A percentile compares a stretch with the other conserved stretches of the same genome.
phyloP scores from a whole-genome alignment of 257 asterid genomes.

The Solanum dulcamara region DNA sequence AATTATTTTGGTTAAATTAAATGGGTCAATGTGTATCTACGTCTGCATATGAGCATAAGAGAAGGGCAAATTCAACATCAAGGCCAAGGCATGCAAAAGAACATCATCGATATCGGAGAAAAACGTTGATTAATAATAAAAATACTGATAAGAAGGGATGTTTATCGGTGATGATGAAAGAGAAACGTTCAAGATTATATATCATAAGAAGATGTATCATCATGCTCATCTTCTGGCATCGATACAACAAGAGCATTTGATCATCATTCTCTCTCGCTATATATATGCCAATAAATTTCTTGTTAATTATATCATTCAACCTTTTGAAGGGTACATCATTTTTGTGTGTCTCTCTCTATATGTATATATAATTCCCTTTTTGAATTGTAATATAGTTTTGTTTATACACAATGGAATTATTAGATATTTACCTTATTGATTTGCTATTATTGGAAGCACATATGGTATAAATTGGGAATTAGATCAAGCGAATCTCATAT shows the following conservation, averaged over 20 bases:
- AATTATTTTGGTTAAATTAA: not conserved
- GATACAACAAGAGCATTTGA: not conserved
- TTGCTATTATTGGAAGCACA: not conserved
- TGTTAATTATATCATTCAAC: not conserved
- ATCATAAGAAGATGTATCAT: constrained; percentile 15
- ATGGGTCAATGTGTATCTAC: constrained; percentile 26
- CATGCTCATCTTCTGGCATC: constrained; percentile 26
- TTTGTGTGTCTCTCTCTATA: not conserved
- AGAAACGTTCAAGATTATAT: constrained; percentile 22
- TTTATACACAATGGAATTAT: not conserved
- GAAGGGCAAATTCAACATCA: not conserved
- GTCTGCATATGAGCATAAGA: not conserved
- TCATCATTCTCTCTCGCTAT: not conserved
- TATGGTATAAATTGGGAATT: not conserved
- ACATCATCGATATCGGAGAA: not conserved
- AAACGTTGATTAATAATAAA: not conserved
- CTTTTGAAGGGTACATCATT: not conserved
- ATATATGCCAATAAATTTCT: not conserved
- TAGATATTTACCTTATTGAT: not conserved
- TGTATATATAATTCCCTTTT: not conserved
- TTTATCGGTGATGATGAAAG: not conserved
- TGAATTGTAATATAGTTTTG: not conserved
- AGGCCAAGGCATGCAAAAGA: not conserved
- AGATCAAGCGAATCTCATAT: not conserved
- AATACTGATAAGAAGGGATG: not conserved